A percentile compares a stretch with the other conserved stretches of the same genome.
These are phyloP conservation scores for Fusarium neocosmosporiellum DNA, from an alignment of 2,329 filamentous ascomycete species.

Conservation along the genomic window DNA sequence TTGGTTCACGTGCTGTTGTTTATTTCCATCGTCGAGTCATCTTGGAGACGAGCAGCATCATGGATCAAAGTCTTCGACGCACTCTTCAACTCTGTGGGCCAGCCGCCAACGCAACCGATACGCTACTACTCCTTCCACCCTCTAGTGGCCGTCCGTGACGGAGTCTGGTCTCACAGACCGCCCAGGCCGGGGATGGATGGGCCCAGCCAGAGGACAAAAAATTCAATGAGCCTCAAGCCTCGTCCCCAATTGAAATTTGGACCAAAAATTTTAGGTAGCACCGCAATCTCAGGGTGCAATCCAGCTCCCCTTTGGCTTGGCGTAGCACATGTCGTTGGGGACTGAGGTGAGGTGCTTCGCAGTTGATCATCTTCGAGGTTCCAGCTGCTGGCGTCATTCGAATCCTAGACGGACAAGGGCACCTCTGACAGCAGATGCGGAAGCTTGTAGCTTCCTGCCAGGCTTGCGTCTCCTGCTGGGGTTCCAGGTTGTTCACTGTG, in stretches of 20 bases:
- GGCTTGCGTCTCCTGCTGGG: neutral
- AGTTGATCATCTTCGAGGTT: neutral
- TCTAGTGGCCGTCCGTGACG: neutral
- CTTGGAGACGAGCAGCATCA: neutral
- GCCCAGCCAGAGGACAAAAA: neutral
- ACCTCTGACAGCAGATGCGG: neutral
- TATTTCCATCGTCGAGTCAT: neutral
- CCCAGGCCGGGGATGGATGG: neutral
- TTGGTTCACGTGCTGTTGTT: constrained; percentile 23
- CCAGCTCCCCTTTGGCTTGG: neutral
- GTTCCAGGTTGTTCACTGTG: neutral
- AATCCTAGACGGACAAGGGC: neutral
- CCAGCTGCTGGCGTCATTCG: constrained; percentile 15
- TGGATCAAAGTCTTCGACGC: neutral
- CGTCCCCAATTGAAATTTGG: neutral
- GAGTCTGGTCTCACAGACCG: neutral
- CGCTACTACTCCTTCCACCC: neutral
- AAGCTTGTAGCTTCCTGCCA: neutral
- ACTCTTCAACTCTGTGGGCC: neutral
- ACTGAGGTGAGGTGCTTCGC: neutral
- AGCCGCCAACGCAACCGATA: neutral
- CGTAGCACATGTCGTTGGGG: neutral
- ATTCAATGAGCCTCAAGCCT: constrained; percentile 4
- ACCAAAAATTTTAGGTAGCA: neutral
- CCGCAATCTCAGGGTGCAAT: neutral